phyloP scores from a whole-genome alignment of 441 rosid species.

The Erysimum pusillum region DNA sequence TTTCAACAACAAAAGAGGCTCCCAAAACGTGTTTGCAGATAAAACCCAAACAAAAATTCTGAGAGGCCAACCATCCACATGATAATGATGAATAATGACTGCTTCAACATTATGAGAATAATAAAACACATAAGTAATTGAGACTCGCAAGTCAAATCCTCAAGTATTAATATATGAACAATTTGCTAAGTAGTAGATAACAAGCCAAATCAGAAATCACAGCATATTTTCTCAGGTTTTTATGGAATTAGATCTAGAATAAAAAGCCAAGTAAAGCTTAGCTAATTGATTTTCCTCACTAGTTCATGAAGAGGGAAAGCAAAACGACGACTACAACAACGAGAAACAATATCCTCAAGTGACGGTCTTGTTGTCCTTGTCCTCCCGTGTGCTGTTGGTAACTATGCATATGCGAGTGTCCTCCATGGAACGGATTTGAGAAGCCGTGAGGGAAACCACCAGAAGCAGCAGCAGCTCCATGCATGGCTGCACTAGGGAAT shows the following conservation, averaged over 20 bases:
- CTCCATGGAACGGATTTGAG: conserved; percentile 75
- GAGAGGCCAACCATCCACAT: not conserved
- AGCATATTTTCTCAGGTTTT: conserved; percentile 15
- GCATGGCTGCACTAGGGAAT: conserved; percentile 79
- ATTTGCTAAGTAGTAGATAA: conserved; percentile 27
- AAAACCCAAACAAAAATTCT: not conserved
- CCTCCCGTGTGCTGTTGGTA: conserved; percentile 63
- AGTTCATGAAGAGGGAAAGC: conserved; percentile 67
- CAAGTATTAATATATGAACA: conserved; percentile 31
- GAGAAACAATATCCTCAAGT: conserved; percentile 70
- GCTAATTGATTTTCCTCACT: conserved; percentile 42
- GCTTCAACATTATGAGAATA: not conserved
- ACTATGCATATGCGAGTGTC: conserved; percentile 73
- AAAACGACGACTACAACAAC: conserved; percentile 65
- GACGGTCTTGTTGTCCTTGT: conserved; percentile 83
- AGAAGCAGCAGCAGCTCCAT: conserved; percentile 70
- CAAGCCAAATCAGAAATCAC: conserved; percentile 34
- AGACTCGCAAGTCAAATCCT: conserved; percentile 7
- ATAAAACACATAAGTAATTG: not conserved
- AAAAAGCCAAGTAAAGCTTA: not conserved
- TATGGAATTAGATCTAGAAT: conserved; percentile 23
- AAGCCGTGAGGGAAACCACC: conserved; percentile 72
- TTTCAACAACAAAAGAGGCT: conserved; percentile 15
- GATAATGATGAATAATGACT: not conserved
- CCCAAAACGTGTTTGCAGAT: conserved; percentile 2